phyloP scores from a whole-genome alignment of 164 flowering plant species.

The Vitis labrusca region DNA sequence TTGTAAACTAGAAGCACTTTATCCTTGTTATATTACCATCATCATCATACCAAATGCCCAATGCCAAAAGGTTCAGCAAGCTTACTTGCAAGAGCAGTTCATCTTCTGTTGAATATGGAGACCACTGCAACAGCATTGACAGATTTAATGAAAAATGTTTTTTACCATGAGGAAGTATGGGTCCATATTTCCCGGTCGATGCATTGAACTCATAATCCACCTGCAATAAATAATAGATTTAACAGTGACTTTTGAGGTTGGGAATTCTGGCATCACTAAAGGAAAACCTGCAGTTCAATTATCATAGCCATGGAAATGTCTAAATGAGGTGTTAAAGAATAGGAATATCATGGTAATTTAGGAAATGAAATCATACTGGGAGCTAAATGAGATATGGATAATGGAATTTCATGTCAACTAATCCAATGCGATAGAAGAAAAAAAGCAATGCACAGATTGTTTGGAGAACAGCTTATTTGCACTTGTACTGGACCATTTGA shows the following conservation, averaged over 20 bases:
- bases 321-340: not conserved
- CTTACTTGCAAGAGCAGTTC: slow-evolving; percentile 85
- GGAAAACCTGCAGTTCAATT: not conserved
- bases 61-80: not conserved
- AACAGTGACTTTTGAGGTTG: not conserved
- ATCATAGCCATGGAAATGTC: no score
- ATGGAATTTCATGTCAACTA: no score
- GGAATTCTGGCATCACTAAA: no score
- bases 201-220: slow-evolving; percentile 65
- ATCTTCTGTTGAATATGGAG: slow-evolving; percentile 73
- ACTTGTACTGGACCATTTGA: no score
- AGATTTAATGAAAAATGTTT: slow-evolving; percentile 59
- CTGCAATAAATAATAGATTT: slow-evolving; percentile 34
- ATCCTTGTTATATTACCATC: no score
- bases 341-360: not conserved
- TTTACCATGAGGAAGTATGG: slow-evolving; percentile 28
- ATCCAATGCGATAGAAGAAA: no score
- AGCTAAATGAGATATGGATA: no score
- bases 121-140: slow-evolving; percentile 76
- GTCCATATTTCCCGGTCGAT: slow-evolving; percentile 35
- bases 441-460: no score
- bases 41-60: not conserved
- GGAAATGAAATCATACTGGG: no score
- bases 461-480: no score
- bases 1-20: no score